Evolutionary conservation across 768 basidiomycete species (phyloP), one percentile per base, ranked within the genome.

Genomic region (Lactarius indigo): DNA sequence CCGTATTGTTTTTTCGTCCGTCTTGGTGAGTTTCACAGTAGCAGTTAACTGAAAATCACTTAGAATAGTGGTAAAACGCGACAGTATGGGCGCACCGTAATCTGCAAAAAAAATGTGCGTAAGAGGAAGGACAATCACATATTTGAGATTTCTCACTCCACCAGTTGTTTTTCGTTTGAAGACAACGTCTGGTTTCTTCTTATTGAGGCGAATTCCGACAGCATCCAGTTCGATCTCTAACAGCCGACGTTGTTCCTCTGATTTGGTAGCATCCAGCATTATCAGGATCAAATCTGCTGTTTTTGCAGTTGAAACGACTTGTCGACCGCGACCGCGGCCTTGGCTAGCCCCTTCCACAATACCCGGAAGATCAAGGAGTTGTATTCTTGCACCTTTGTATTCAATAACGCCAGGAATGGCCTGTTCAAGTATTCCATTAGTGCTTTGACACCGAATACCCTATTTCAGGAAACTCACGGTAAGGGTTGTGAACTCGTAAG

Each of bases 391-490:
- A 33, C 97, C 97, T 76, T 96, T 88, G 75, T 98, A 92, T 73
- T 98, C 96, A 20, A 98, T 86, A 3, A 98, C 97, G 58, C 97
- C 97, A 41, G 97, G 96, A 68, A 99, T 98, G 12, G 97, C 96
- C 87, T 92, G 64, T 30, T 37, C 7, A 17, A 57, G 39, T 23
- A 17, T 23, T 44, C 42, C 47, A 47, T 56, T 41, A 23, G 37
- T 12, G 50, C 35, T 23, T 63, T 39, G 44, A 39, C 55, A 37
- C 13, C 10, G 28, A 12, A 18, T 8, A 54, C 26, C 17, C 28
- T 18, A 17, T 28, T 31, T 9, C 35, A 23, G 33, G 52, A 50
- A 35, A 74, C 83, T 70, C 72, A 90, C 91, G 12, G 91, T 92
- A 37, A 96, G 83, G 4, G 93, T 96, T 3, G 95, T 97, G 77